phyloP scores from a whole-genome alignment of 192 early-diverging fungal genomes.

The Phlyctochytrium planicorne region DNA sequence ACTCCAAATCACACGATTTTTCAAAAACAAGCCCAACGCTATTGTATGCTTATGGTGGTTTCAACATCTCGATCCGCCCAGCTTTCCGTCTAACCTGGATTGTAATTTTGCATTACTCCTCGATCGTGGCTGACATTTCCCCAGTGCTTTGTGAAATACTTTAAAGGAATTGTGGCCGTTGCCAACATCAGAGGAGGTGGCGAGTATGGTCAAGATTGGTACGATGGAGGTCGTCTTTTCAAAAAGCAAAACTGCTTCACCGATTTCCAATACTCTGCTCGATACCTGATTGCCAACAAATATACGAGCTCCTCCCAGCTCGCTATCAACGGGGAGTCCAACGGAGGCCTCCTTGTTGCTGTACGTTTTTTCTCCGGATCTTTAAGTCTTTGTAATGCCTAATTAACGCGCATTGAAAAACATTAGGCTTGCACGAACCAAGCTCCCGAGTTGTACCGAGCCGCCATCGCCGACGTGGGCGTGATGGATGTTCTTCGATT shows the following conservation, averaged over 20 bases:
- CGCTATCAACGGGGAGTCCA: slow-evolving; percentile 67
- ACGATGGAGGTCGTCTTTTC: slow-evolving; percentile 48
- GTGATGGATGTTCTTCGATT: slow-evolving; percentile 73
- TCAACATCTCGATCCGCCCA: slow-evolving; percentile 55
- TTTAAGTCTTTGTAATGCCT: too few species aligned
- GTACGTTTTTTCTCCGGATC: too few species aligned
- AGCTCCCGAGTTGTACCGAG: slow-evolving; percentile 71
- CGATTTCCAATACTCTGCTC: slow-evolving; percentile 72
- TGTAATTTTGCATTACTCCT: too few species aligned
- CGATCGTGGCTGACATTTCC: slow-evolving; percentile 49
- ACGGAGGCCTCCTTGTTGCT: slow-evolving; percentile 71
- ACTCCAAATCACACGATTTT: slow-evolving; percentile 45
- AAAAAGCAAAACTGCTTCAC: slow-evolving; percentile 77
- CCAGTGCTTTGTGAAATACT: slow-evolving; percentile 53
- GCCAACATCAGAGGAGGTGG: slow-evolving; percentile 74
- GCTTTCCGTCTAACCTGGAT: slow-evolving; percentile 45
- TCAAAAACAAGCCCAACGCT: slow-evolving; percentile 59
- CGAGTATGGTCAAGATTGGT: slow-evolving; percentile 59
- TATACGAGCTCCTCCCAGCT: slow-evolving; percentile 57
- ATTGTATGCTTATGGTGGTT: slow-evolving; percentile 73
- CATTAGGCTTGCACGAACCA: slow-evolving; percentile 72
- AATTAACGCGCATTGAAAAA: too few species aligned
- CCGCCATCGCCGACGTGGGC: slow-evolving; percentile 64
- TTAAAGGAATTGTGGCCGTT: slow-evolving; percentile 56
- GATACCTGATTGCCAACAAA: slow-evolving; percentile 54